Base-by-base conservation (phyloP, 805 yeast genomes). In the Candida boidinii region DNA sequence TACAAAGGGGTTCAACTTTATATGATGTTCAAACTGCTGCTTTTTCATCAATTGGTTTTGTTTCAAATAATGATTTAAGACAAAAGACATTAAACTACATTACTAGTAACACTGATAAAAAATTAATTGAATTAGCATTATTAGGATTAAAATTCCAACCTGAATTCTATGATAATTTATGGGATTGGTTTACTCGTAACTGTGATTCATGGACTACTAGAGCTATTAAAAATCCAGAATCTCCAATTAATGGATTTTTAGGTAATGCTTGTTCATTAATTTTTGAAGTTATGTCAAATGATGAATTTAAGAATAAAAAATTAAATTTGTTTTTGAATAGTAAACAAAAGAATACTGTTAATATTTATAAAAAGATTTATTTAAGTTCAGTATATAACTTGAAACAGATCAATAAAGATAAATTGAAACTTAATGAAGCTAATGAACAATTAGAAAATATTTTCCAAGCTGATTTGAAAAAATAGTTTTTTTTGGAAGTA, bases 171-270 rank as follows among this genome's bases (percentile, higher is more conserved):
- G 46, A 56, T 7, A 41, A 50, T 27, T 42, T 76, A 8, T 76
- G 77, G 73, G 54, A 62, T 4, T 79, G 86, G 85, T 77, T 66
- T 51, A 55, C 44, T 27, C 46, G 66, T 33, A 63, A 76, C 43
- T 76, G 64, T 46, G 70, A 68, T 29, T 53, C 53, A 21, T 76
- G 83, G 75, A 62, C 61, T 11, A 45, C 54, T n/a, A 68, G 63
- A 35, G 58, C 76, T 9, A 46, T 64, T 19, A 58, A 70, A 37
- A 58, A 56, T 26, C 72, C 72, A 2, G 60, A 70, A 4, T 62
- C 64, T 17, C 56, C 64, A 47, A 46, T 42, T 40, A 49, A 68
- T n/a, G 64, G 59, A 23, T 68, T 66, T 36, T 54, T 77, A 45
- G 61, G 58, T 10, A 53, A 58, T 19, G 64, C 78, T 1, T 52